phyloP scores from a whole-genome alignment of 805 yeast species.

The Candida yuanshanica region DNA sequence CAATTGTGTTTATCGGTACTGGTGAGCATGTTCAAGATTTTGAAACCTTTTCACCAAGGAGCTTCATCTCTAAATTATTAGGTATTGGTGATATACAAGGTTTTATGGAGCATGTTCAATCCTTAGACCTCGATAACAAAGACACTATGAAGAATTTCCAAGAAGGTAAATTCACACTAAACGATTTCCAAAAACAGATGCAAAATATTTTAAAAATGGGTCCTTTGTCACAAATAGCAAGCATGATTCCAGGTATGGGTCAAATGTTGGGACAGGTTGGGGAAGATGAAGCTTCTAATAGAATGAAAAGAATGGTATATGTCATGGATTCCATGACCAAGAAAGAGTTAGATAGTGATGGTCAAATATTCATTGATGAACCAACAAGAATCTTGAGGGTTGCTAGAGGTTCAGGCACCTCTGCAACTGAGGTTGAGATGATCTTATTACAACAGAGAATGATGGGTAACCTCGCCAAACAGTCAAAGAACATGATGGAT shows the following conservation, averaged over 20 bases:
- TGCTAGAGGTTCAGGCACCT: conserved; percentile 91
- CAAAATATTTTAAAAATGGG: conserved; percentile 95
- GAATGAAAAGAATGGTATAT: conserved; percentile 82
- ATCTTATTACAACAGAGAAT: conserved; percentile 84
- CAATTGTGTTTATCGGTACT: conserved; percentile 93
- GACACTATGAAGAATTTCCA: conserved; percentile 87
- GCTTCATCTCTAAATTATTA: conserved; percentile 83
- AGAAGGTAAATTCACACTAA: conserved; percentile 88
- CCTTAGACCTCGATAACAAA: conserved; percentile 81
- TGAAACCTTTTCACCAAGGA: conserved; percentile 84
- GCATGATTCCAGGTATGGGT: conserved; percentile 92
- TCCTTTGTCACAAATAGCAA: conserved; percentile 87
- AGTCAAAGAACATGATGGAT: conserved; percentile 48
- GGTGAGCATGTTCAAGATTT: conserved; percentile 95
- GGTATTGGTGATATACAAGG: conserved; percentile 97
- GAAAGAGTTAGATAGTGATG: conserved; percentile 86
- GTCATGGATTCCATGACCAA: conserved; percentile 96
- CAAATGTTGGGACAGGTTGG: conserved; percentile 82
- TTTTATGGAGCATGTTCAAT: conserved; percentile 87
- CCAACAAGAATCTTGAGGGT: conserved; percentile 86
- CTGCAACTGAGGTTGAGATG: conserved; percentile 90
- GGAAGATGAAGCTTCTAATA: conserved; percentile 84
- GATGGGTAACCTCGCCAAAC: conserved; percentile 91
- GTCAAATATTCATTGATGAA: conserved; percentile 44
- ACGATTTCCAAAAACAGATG: conserved; percentile 93